Evolutionary conservation across 768 basidiomycete species (phyloP).

Genomic region (Rhizopogon salebrosus): DNA sequence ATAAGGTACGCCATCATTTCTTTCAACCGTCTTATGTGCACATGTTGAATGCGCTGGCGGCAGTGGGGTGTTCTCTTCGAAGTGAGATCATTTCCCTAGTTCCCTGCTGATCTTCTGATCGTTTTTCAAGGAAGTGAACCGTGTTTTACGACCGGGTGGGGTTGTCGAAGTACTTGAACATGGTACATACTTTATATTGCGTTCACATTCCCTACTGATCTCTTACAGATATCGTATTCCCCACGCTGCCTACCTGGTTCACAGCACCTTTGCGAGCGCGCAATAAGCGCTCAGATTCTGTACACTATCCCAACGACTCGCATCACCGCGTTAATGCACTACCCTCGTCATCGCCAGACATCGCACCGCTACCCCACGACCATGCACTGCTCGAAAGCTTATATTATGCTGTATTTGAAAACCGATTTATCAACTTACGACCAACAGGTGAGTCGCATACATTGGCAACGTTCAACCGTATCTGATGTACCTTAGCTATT

Average conservation of each 20-base stretch:
- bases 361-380: slow-evolving; percentile 46
- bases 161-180: slow-evolving; percentile 70
- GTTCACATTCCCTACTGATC: not conserved
- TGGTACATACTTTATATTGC: slow-evolving; percentile 35
- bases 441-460: slow-evolving; percentile 51
- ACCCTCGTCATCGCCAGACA: slow-evolving; percentile 23
- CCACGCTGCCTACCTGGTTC: slow-evolving; percentile 73
- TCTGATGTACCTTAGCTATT: slow-evolving; percentile 39
- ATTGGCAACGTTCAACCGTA: not conserved
- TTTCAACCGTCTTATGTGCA: slow-evolving; percentile 2
- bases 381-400: slow-evolving; percentile 67
- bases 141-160: slow-evolving; percentile 66
- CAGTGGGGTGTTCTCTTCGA: slow-evolving; percentile 70
- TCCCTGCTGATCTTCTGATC: not conserved
- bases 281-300: slow-evolving; percentile 41
- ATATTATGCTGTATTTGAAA: slow-evolving; percentile 61
- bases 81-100: slow-evolving; percentile 27
- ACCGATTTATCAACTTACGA: slow-evolving; percentile 65
- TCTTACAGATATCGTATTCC: slow-evolving; percentile 63
- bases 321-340: slow-evolving; percentile 28
- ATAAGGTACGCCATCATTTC: slow-evolving; percentile 42
- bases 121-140: slow-evolving; percentile 57
- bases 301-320: slow-evolving; percentile 46
- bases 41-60: slow-evolving; percentile 4
- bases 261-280: slow-evolving; percentile 61